Percentiles rank a stretch among this genome's conserved stretches.
These are phyloP conservation scores for Wickerhamiella hasegawae DNA, from an alignment of 805 yeast genomes.

Conservation along the genomic window DNA sequence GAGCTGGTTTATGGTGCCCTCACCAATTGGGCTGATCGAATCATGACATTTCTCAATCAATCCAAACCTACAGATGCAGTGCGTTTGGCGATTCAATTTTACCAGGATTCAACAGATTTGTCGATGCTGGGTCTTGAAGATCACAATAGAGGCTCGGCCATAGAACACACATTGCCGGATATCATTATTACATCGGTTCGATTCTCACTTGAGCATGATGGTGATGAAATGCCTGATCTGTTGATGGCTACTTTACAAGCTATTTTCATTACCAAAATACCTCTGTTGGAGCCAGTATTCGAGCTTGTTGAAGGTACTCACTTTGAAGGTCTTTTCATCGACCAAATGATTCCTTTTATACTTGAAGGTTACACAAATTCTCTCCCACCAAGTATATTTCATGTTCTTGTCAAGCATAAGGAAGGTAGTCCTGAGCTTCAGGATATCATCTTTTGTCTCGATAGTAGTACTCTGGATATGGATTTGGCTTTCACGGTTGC, in stretches of 20 bases:
- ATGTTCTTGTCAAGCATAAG: slow-evolving; percentile 41
- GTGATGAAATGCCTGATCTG: slow-evolving; percentile 16
- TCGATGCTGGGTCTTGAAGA: slow-evolving; percentile 36
- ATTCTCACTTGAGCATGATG: slow-evolving; percentile 25
- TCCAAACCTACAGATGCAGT: slow-evolving; percentile 42
- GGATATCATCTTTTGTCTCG: slow-evolving; percentile 52
- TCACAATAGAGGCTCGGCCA: slow-evolving; percentile 29
- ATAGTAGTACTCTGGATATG: slow-evolving; percentile 53
- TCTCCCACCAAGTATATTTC: slow-evolving; percentile 50
- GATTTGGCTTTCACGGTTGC: slow-evolving; percentile 60
- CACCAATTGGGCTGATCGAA: slow-evolving; percentile 54
- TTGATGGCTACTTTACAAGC: slow-evolving; percentile 29
- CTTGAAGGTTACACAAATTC: slow-evolving; percentile 28
- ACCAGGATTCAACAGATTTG: slow-evolving; percentile 32
- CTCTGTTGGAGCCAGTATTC: slow-evolving; percentile 28
- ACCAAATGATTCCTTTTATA: slow-evolving; percentile 36
- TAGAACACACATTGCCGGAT: slow-evolving; percentile 39
- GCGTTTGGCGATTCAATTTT: slow-evolving; percentile 37
- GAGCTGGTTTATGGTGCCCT: slow-evolving; percentile 42
- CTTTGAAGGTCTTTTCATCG: slow-evolving; percentile 30
- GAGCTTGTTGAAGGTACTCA: slow-evolving; percentile 27
- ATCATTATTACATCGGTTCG: slow-evolving; percentile 39
- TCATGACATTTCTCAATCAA: slow-evolving; percentile 31
- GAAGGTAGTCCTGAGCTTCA: slow-evolving; percentile 36
- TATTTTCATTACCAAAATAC: slow-evolving; percentile 18